These are phyloP conservation scores for Coemansia sp. DNA, from an alignment of 192 early-diverging fungal genomes.

Conservation along the genomic window DNA sequence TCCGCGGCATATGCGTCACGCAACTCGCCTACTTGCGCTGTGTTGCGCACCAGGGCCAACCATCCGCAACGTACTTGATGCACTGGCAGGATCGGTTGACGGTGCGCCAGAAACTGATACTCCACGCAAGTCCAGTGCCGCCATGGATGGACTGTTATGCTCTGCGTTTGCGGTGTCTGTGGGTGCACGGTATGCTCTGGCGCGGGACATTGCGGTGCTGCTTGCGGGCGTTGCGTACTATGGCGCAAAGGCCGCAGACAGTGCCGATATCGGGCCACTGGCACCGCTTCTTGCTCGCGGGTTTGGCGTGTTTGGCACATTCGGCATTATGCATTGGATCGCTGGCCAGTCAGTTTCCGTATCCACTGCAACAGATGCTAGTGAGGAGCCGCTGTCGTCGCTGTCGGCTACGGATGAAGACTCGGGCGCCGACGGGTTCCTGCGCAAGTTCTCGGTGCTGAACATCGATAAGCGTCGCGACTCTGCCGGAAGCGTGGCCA, in stretches of 20 bases:
- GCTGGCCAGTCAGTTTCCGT: conserved; percentile 26
- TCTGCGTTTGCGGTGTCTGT: conserved; percentile 32
- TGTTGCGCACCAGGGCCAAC: conserved; percentile 27
- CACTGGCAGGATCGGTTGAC: conserved; percentile 23
- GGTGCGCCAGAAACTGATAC: neutral
- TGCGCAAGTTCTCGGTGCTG: conserved; percentile 51
- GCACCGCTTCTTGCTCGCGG: conserved; percentile 21
- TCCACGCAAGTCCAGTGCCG: conserved; percentile 38
- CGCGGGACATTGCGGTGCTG: conserved; percentile 33
- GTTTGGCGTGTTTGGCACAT: conserved; percentile 17
- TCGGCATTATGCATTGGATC: conserved; percentile 42
- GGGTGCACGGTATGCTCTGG: conserved; percentile 32
- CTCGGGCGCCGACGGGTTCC: conserved; percentile 32
- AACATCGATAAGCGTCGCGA: conserved; percentile 37
- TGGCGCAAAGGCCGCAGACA: conserved; percentile 1
- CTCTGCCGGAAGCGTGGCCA: conserved; percentile 18
- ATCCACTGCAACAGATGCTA: neutral
- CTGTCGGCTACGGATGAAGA: conserved; percentile 2
- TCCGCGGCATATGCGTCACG: conserved; percentile 18
- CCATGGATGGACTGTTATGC: conserved; percentile 44
- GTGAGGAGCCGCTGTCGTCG: conserved; percentile 2
- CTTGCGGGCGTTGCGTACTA: conserved; percentile 31
- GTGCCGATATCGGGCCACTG: conserved; percentile 11
- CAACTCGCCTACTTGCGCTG: conserved; percentile 19
- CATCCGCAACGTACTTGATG: conserved; percentile 21